phyloP scores from a whole-genome alignment of 495 filamentous ascomycete species.

The Cudoniella acicularis region DNA sequence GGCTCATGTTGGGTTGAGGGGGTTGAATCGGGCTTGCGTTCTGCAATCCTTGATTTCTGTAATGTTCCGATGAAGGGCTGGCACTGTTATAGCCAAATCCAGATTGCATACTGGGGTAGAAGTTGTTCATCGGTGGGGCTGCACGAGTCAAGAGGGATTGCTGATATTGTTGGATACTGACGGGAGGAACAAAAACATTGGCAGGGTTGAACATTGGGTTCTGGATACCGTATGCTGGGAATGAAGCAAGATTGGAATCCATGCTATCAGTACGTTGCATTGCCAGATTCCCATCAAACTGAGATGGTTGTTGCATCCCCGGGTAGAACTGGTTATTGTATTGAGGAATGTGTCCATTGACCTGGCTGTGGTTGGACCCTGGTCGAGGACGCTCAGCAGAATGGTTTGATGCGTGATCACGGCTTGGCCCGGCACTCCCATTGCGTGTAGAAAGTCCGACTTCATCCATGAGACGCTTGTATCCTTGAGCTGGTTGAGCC shows the following conservation, averaged over 20 bases:
- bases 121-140: slow-evolving; percentile 47
- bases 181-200: slow-evolving; percentile 44
- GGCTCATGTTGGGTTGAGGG: slow-evolving; percentile 21
- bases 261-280: slow-evolving; percentile 54
- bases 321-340: slow-evolving; percentile 37
- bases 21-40: slow-evolving; percentile 44
- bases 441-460: slow-evolving; percentile 47
- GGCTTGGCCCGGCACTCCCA: slow-evolving; percentile 35
- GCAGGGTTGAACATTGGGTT: slow-evolving; percentile 47
- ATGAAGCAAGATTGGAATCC: slow-evolving; percentile 52
- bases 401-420: slow-evolving; percentile 38
- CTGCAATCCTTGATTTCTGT: slow-evolving; percentile 37
- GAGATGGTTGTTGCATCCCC: slow-evolving; percentile 32
- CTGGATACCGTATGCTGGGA: slow-evolving; percentile 46
- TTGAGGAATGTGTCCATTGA: slow-evolving; percentile 31
- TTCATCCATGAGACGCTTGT: slow-evolving; percentile 97
- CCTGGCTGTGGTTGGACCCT: slow-evolving; percentile 47
- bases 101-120: slow-evolving; percentile 43
- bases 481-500: slow-evolving; percentile 89
- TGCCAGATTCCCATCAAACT: slow-evolving; percentile 38
- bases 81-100: slow-evolving; percentile 44
- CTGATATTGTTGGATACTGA: slow-evolving; percentile 54
- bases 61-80: slow-evolving; percentile 45
- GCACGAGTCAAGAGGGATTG: slow-evolving; percentile 52
- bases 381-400: slow-evolving; percentile 47